These are phyloP conservation scores for Aspergillus egyptiacus DNA, from an alignment of 495 filamentous ascomycete species.

Conservation along the genomic window DNA sequence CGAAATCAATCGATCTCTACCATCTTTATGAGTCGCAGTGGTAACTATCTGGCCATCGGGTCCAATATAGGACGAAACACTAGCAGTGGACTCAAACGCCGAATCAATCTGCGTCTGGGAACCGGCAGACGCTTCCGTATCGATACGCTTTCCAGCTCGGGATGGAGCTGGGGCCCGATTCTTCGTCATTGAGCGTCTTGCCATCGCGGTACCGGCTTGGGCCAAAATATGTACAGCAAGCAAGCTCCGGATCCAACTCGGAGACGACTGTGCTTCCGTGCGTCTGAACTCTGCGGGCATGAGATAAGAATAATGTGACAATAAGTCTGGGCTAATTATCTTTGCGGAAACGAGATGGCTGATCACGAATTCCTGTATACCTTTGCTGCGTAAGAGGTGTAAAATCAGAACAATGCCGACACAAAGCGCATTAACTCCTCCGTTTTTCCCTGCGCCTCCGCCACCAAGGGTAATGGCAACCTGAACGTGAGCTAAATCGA, in stretches of 20 bases:
- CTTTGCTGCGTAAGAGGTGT: conserved; percentile 60
- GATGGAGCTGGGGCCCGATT: conserved; percentile 41
- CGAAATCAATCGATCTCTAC: conserved; percentile 49
- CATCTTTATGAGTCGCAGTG: conserved; percentile 42
- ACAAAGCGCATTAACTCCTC: conserved; percentile 67
- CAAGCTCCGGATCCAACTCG: conserved; percentile 53
- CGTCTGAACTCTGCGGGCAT: conserved; percentile 41
- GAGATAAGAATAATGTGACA: conserved; percentile 40
- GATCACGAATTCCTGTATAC: conserved; percentile 46
- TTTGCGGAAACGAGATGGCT: conserved; percentile 42
- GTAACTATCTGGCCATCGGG: conserved; percentile 48
- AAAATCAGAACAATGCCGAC: conserved; percentile 68
- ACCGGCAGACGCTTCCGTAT: conserved; percentile 52
- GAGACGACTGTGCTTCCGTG: conserved; percentile 41
- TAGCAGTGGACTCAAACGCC: conserved; percentile 39
- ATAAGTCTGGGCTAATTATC: conserved; percentile 39
- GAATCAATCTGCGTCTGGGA: conserved; percentile 44
- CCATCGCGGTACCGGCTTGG: conserved; percentile 59
- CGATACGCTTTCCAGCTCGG: conserved; percentile 43
- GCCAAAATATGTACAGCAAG: conserved; percentile 86
- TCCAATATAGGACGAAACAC: conserved; percentile 43
- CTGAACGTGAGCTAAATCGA: conserved; percentile 94
- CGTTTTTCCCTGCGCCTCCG: conserved; percentile 67
- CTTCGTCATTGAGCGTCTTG: conserved; percentile 46
- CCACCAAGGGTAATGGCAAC: conserved; percentile 92